These are phyloP conservation scores for Trichophyton verrucosum DNA, from an alignment of 2,329 filamentous ascomycete species.

Conservation along the genomic window DNA sequence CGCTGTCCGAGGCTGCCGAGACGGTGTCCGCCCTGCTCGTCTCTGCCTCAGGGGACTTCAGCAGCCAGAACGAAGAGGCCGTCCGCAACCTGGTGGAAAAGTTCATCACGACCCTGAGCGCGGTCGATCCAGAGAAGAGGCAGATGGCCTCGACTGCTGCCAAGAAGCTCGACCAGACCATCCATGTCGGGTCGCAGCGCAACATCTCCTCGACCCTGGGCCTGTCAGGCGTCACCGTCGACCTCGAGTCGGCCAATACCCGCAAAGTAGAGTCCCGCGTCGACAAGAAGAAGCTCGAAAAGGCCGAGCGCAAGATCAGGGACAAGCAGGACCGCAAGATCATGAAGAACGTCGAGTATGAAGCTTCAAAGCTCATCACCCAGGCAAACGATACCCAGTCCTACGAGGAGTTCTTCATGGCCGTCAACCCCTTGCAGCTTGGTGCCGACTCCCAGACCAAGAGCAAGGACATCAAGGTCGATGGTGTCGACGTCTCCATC, in stretches of 20 bases:
- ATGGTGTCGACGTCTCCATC: constrained; percentile 90
- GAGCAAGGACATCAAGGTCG: constrained; percentile 98
- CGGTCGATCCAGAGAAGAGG: constrained; percentile 50
- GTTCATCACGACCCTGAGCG: constrained; percentile 74
- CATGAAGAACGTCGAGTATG: constrained; percentile 97
- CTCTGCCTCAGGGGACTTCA: constrained; percentile 80
- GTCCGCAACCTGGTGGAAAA: constrained; percentile 77
- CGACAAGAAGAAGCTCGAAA: constrained; percentile 97
- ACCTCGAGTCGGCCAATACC: constrained; percentile 83
- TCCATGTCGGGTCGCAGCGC: constrained; percentile 84
- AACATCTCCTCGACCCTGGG: constrained; percentile 95
- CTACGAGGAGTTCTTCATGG: constrained; percentile 99
- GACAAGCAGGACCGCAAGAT: constrained; percentile 97
- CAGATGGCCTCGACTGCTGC: constrained; percentile 59
- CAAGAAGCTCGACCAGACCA: constrained; percentile 79
- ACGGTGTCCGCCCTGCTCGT: constrained; percentile 78
- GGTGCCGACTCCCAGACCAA: constrained; percentile 60
- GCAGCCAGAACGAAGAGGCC: constrained; percentile 57
- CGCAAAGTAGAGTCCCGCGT: constrained; percentile 96
- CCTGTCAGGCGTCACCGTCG: constrained; percentile 69
- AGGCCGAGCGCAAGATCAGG: constrained; percentile 92
- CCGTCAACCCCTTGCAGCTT: constrained; percentile 89
- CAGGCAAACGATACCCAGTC: constrained; percentile 72
- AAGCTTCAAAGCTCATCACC: constrained; percentile 80
- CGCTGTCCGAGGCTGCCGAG: constrained; percentile 70